Evolutionary conservation across 768 basidiomycete species (phyloP), one percentile per base, ranked within the genome.

Genomic region (Strobilomyces confusus): DNA sequence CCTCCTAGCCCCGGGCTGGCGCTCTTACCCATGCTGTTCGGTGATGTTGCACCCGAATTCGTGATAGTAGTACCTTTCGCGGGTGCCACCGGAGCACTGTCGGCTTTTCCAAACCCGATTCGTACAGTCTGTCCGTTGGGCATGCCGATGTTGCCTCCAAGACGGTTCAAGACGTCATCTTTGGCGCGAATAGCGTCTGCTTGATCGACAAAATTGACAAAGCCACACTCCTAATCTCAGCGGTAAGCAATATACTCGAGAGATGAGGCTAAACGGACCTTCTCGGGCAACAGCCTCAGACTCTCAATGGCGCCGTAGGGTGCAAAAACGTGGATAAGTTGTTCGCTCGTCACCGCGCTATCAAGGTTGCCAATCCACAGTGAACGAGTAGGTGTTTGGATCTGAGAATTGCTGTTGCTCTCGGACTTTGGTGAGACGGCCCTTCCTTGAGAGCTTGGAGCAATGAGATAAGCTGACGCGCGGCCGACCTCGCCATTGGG

Each of bases 281-380:
- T 99, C 74, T 99, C 97, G 7, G 95, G 95, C 51, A 99, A 77
- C 63, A 99, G 78, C 61, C 97, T 78, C 67, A 99, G 73, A 63
- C 91, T 94, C 74, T 99, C 97, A 60, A 99, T 98, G 32, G 94
- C 90, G 50, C 97, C 97, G 67, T 99, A 99, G 0, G 90, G 89
- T 25, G 92, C 89, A 72, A 99, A 99, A 25, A 97, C 92, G 59
- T 90, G 87, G 51, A 97, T 91, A 50, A 99, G 84, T 66, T 97
- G 92, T 66, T 95, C 92, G 63, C 92, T 91, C 2, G 93, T 93
- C 51, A 95, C 91, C 49, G 88, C 89, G 60, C 89, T 91, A 70
- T 98, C 97, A 46, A 99, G 77, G 71, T 98, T 98, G 45, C 97
- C 97, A 66, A 99, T 97, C 95, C 97, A 99, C 26, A 99, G 76